Evolutionary conservation across 2,329 filamentous ascomycete species (phyloP).

Genomic region (Penicillium sp.): DNA sequence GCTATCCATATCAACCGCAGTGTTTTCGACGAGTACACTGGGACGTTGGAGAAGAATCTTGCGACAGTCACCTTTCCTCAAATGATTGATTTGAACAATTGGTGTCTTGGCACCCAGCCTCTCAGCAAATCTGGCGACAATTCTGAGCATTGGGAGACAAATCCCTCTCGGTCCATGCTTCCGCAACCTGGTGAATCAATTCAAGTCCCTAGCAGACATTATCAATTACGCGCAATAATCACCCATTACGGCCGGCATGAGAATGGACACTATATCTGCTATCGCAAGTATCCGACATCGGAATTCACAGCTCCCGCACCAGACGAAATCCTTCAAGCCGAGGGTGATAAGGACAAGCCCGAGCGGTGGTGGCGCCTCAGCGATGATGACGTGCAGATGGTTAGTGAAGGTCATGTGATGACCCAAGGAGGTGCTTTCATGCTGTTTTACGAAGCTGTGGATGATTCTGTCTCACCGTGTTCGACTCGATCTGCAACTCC

Average conservation of each 20-base stretch:
- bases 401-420: conserved; percentile 70
- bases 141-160: conserved; percentile 66
- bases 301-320: conserved; percentile 33
- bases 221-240: conserved; percentile 77
- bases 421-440: conserved; percentile 85
- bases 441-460: conserved; percentile 86
- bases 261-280: conserved; percentile 94
- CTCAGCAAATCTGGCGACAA: conserved; percentile 29
- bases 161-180: conserved; percentile 72
- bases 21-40: conserved; percentile 80
- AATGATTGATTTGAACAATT: conserved; percentile 72
- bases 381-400: conserved; percentile 76
- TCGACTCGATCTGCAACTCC: neutral
- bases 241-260: conserved; percentile 90
- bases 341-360: conserved; percentile 34
- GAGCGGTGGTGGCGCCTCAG: conserved; percentile 86
- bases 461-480: conserved; percentile 25
- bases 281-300: conserved; percentile 63
- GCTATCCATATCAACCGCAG: conserved; percentile 89
- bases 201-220: conserved; percentile 52
- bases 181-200: conserved; percentile 56
- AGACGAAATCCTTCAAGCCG: conserved; percentile 30
- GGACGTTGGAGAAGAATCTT: conserved; percentile 77
- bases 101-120: conserved; percentile 68
- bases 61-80: conserved; percentile 75